Percentiles rank a stretch among this genome's conserved stretches.
phyloP scores from a whole-genome alignment of 495 filamentous ascomycete species.

The Podospora anserina region DNA sequence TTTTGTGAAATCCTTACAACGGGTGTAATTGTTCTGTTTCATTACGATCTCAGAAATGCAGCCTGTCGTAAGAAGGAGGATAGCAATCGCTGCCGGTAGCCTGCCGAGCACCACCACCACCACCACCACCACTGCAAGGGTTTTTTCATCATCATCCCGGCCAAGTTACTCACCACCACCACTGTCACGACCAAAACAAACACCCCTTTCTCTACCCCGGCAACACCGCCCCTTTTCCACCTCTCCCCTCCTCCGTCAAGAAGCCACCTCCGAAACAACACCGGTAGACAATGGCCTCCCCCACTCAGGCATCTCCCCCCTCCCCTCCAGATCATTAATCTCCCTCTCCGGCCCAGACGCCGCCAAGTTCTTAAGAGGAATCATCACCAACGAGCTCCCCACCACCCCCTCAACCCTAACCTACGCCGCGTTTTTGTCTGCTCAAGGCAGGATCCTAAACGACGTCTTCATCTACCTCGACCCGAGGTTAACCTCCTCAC shows the following conservation, averaged over 20 bases:
- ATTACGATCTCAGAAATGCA: not conserved
- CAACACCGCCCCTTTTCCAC: conserved; percentile 17
- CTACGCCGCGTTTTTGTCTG: conserved; percentile 83
- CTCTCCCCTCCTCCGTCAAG: conserved; percentile 6
- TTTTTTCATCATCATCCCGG: not conserved
- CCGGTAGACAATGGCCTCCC: conserved; percentile 11
- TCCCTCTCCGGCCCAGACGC: conserved; percentile 74
- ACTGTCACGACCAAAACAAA: not conserved
- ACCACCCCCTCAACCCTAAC: conserved; percentile 44
- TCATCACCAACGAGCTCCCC: conserved; percentile 71
- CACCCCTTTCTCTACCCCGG: conserved; percentile 8
- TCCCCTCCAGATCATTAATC: conserved; percentile 73
- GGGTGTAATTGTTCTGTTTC: too few relatives aligned
- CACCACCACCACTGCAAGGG: not conserved
- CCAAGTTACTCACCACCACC: not conserved
- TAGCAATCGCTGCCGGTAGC: not conserved
- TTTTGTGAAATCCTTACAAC: too few relatives aligned
- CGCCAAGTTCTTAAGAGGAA: conserved; percentile 79
- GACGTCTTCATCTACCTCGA: conserved; percentile 86
- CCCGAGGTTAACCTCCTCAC: conserved; percentile 17
- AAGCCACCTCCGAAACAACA: not conserved
- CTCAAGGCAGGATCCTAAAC: conserved; percentile 75
- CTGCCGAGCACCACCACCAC: too few relatives aligned
- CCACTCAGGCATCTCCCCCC: conserved; percentile 45
- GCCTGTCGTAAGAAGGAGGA: not conserved